Evolutionary conservation across 352 stramenopile genomes (phyloP).

Genomic region (Pythium plurisporium): DNA sequence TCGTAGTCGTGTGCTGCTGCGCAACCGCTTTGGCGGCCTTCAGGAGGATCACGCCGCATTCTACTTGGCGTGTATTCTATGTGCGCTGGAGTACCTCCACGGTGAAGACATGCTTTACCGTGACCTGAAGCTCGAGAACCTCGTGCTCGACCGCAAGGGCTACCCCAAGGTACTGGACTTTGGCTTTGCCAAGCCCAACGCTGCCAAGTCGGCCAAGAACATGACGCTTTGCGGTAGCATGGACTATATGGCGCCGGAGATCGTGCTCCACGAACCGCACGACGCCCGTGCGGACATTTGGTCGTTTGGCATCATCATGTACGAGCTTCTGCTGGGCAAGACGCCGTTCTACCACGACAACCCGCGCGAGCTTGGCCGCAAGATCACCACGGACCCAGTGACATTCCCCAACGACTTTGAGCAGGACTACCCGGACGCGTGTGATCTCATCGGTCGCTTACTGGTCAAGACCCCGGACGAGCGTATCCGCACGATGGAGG

Average conservation of each 20-base stretch:
- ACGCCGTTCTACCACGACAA: constrained; percentile 89
- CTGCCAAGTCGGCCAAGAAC: constrained; percentile 46
- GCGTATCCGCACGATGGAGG: constrained; percentile 35
- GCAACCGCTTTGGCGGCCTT: constrained; percentile 42
- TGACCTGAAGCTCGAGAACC: constrained; percentile 90
- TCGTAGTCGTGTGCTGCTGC: constrained; percentile 34
- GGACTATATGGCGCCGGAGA: constrained; percentile 82
- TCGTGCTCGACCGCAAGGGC: constrained; percentile 80
- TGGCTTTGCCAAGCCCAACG: constrained; percentile 66
- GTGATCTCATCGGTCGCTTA: constrained; percentile 51
- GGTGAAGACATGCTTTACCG: constrained; percentile 70
- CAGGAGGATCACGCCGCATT: constrained; percentile 70
- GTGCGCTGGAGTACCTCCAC: constrained; percentile 75
- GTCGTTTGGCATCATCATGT: constrained; percentile 85
- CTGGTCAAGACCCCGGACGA: constrained; percentile 53
- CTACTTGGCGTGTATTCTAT: constrained; percentile 88
- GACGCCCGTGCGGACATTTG: constrained; percentile 74
- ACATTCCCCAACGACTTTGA: constrained; percentile 68
- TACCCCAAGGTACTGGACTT: constrained; percentile 87
- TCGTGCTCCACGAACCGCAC: constrained; percentile 54
- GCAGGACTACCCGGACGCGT: constrained; percentile 38
- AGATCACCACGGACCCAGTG: constrained; percentile 65
- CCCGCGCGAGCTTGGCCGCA: constrained; percentile 61
- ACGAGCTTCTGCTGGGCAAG: constrained; percentile 77
- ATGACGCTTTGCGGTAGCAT: constrained; percentile 74